These are phyloP conservation scores for Pulicaria dysenterica DNA, from an alignment of 129 eudicot genomes.

Conservation along the genomic window DNA sequence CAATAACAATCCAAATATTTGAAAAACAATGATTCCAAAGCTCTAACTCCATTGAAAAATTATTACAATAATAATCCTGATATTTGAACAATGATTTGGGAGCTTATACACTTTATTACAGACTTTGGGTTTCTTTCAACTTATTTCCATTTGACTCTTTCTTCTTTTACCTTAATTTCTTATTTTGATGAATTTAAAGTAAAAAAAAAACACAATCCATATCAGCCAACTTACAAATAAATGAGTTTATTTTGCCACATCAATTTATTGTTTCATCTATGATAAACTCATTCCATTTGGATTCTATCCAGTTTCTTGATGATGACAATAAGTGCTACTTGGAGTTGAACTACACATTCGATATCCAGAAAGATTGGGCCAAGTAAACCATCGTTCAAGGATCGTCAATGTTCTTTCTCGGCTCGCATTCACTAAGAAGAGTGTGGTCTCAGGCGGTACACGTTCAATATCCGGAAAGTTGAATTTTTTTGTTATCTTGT, in stretches of 20 bases:
- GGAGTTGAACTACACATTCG: conserved; percentile 56
- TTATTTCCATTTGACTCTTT: too few species aligned
- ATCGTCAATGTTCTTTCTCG: conserved; percentile 11
- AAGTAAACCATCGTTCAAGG: conserved; percentile 17
- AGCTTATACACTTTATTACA: too few species aligned
- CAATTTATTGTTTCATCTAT: conserved; percentile 3
- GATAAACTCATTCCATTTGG: background rate
- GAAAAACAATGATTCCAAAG: too few species aligned
- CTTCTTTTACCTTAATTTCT: too few species aligned
- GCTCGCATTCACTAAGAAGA: background rate
- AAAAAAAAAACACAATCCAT: background rate
- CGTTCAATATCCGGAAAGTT: background rate
- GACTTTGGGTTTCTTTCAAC: too few species aligned
- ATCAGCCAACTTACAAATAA: background rate
- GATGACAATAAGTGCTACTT: conserved; percentile 53
- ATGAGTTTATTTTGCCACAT: background rate
- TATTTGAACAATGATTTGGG: too few species aligned
- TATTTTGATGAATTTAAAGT: too few species aligned
- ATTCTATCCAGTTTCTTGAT: conserved; percentile 46
- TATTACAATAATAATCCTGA: too few species aligned
- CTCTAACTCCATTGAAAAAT: too few species aligned
- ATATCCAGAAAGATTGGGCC: conserved; percentile 59
- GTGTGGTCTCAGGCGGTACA: conserved; percentile 9
- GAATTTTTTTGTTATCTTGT: conserved; percentile 17
- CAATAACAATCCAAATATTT: too few species aligned